Base-by-base conservation (phyloP, 2,329 filamentous ascomycete species). In the Aschersonia sp. region DNA sequence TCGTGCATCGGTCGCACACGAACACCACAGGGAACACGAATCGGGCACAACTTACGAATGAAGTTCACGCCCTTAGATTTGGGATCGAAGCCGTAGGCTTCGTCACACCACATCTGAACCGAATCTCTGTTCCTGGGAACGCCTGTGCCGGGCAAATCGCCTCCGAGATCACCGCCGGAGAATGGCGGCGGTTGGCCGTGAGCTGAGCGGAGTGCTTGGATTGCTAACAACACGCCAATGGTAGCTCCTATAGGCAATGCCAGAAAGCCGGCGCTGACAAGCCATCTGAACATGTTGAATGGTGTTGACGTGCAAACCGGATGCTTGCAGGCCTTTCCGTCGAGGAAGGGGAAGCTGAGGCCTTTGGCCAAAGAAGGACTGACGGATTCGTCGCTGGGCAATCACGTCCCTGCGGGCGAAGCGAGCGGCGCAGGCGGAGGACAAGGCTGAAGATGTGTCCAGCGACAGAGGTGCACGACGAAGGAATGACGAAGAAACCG, bases 211-310 rank as follows among this genome's bases (percentile, higher is more conserved):
- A 66, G 60, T n/a, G 62, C 61, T 50, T 76, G 67, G 37, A 76
- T 57, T 8, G 70, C 72, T 37, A 76, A 58, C 30, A 77, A 59
- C 42, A 75, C 60, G 44, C 70, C 73, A 32, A 75, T 53, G 8
- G 71, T 73, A 47, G 67, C 63, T 49, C 65, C 72, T 49, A 75
- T 66, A 40, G 69, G 73, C 50, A 76, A 59, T 52, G 67, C 67
- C 51, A 76, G 54, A 45, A 77, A 65, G 55, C 63, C 63, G 47
- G 69, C 64, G 60, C 73, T 76, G 59, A 75, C 64, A 49, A 76
- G 56, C 57, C 70, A 68, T 52, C 62, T 57, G 47, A 67, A 52
- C 67, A 70, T 70, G 54, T 47, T 45, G 49, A 5, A 6, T 43
- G 10, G 43, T 11, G 52, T 46, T 22, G 44, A 33, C 9, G 42